phyloP scores from a whole-genome alignment of 2,329 filamentous ascomycete genomes.

The Chaetomiaceae sp. region DNA sequence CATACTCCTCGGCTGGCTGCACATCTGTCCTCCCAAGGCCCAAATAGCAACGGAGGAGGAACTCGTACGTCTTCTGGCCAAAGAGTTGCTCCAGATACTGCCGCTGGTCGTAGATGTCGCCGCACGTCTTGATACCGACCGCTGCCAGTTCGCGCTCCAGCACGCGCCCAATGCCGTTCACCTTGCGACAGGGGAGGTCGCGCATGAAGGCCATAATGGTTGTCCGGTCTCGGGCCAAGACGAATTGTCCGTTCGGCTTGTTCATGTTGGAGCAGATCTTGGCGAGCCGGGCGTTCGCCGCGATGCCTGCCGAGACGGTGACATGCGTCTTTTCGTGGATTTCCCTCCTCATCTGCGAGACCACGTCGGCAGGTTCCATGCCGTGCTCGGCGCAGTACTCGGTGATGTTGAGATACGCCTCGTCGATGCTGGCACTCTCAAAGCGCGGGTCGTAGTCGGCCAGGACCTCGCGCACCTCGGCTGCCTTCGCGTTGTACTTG shows the following conservation, averaged over 20 bases:
- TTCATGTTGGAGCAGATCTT: constrained; percentile 96
- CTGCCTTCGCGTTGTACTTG: constrained; percentile 87
- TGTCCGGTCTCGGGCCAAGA: constrained; percentile 64
- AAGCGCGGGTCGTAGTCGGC: constrained; percentile 86
- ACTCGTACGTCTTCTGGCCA: constrained; percentile 85
- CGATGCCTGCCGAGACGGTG: constrained; percentile 91
- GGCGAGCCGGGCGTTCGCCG: constrained; percentile 85
- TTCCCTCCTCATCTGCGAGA: constrained; percentile 72
- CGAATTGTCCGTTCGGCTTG: constrained; percentile 92
- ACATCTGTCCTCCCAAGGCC: constrained; percentile 82
- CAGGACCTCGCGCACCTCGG: constrained; percentile 78
- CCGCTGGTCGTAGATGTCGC: constrained; percentile 76
- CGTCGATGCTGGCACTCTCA: constrained; percentile 91
- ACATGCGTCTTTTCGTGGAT: constrained; percentile 73
- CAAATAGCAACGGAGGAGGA: constrained; percentile 77
- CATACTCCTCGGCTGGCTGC: constrained; percentile 81
- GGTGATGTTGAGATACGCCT: constrained; percentile 94
- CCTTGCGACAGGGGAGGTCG: constrained; percentile 77
- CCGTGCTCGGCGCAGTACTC: constrained; percentile 69
- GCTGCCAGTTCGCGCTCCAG: constrained; percentile 87
- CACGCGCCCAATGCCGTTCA: constrained; percentile 92
- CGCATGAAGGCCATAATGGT: constrained; percentile 84
- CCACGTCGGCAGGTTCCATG: constrained; percentile 66
- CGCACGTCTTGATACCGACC: constrained; percentile 82
- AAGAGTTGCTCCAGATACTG: constrained; percentile 73